Percentiles rank a stretch among this genome's conserved stretches.
Evolutionary conservation across 352 stramenopile species (phyloP).

Genomic region (Stephanocyclus meneghinianus): DNA sequence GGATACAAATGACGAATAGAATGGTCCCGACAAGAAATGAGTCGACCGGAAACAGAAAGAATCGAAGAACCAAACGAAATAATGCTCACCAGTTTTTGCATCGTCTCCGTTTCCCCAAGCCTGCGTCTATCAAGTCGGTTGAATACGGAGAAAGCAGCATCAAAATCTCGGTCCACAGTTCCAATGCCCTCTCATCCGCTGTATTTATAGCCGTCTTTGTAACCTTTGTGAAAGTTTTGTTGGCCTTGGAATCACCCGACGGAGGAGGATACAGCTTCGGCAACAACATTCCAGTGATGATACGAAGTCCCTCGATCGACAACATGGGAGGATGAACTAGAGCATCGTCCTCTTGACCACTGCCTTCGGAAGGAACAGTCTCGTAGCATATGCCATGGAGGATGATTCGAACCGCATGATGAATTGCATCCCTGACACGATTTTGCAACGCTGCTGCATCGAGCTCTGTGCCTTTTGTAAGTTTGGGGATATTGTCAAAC

Average conservation of each 20-base stretch:
- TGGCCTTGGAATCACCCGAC: background rate
- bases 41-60: background rate
- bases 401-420: conserved; percentile 22
- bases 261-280: conserved; percentile 32
- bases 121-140: conserved; percentile 2
- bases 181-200: conserved; percentile 9
- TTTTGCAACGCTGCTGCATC: background rate
- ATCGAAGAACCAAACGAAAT: background rate
- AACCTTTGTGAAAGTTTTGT: background rate
- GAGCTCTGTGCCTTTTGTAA: background rate
- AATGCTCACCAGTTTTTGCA: conserved; percentile 38
- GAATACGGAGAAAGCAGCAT: conserved; percentile 32
- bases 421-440: conserved; percentile 17
- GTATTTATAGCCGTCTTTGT: background rate
- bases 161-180: conserved; percentile 44
- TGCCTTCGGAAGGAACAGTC: background rate
- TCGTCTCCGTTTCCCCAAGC: background rate
- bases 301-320: conserved; percentile 38
- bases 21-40: background rate
- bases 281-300: conserved; percentile 46
- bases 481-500: conserved; percentile 9
- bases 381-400: conserved; percentile 25
- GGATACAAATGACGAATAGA: background rate
- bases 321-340: conserved; percentile 11
- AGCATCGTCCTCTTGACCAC: background rate